Evolutionary conservation across 2,329 filamentous ascomycete species (phyloP).

Genomic region (Emergomyces africanus): DNA sequence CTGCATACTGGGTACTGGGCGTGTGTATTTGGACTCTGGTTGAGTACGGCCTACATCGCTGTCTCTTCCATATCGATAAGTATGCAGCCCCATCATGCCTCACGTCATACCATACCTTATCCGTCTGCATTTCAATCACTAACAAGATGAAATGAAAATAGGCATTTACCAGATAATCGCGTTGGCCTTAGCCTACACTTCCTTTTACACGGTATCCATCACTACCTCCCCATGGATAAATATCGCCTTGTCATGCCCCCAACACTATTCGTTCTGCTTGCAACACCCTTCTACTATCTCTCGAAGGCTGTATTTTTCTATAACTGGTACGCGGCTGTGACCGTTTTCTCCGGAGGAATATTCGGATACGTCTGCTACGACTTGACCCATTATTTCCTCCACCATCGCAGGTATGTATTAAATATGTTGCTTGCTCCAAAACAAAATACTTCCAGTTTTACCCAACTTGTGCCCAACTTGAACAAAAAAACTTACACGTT

Average conservation of each 20-base stretch:
- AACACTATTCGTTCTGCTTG: constrained; percentile 69
- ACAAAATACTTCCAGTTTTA: not conserved
- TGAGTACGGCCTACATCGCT: constrained; percentile 81
- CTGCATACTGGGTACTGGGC: constrained; percentile 56
- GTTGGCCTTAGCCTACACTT: constrained; percentile 82
- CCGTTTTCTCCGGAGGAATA: constrained; percentile 77
- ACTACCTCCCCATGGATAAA: constrained; percentile 98
- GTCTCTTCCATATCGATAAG: constrained; percentile 87
- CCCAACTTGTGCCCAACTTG: not conserved
- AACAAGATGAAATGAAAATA: constrained; percentile 27
- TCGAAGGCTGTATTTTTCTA: constrained; percentile 71
- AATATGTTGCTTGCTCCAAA: not conserved
- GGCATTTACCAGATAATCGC: constrained; percentile 80
- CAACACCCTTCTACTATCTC: constrained; percentile 82
- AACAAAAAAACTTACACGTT: constrained; percentile 1
- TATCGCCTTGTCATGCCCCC: constrained; percentile 97
- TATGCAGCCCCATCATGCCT: constrained; percentile 36
- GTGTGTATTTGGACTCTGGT: constrained; percentile 75
- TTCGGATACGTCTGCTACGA: constrained; percentile 97
- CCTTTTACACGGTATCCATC: constrained; percentile 89
- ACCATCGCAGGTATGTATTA: constrained; percentile 64
- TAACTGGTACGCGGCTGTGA: constrained; percentile 69
- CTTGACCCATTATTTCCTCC: constrained; percentile 95
- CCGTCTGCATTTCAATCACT: constrained; percentile 9
- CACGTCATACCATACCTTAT: not conserved